These are phyloP conservation scores for Kwoniella botswanensis DNA, from an alignment of 768 basidiomycete genomes.

Conservation along the genomic window DNA sequence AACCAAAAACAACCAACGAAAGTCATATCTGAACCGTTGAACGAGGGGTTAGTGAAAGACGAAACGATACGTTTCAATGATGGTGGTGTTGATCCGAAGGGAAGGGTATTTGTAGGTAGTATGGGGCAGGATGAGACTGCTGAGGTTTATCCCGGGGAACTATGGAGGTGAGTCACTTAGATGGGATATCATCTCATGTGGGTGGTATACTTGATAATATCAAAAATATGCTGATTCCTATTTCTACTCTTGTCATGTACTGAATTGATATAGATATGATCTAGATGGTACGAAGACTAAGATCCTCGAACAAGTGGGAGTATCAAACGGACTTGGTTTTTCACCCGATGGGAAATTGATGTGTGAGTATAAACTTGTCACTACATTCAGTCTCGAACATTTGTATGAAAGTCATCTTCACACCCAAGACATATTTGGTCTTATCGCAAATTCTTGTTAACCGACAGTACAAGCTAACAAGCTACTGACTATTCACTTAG, in stretches of 20 bases:
- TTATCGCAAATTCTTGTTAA: no score
- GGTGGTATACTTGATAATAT: background rate
- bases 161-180: constrained; percentile 33
- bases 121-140: constrained; percentile 36
- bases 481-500: constrained; percentile 15
- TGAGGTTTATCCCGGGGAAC: constrained; percentile 29
- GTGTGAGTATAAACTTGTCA: constrained; percentile 36
- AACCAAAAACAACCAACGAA: constrained; percentile 31
- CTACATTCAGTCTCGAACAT: no score
- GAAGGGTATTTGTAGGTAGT: constrained; percentile 48
- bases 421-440: no score
- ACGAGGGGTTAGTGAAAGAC: constrained; percentile 17
- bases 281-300: constrained; percentile 42
- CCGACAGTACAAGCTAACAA: no score
- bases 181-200: background rate
- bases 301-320: constrained; percentile 41
- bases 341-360: constrained; percentile 49
- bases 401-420: no score
- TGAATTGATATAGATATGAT: constrained; percentile 31
- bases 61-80: constrained; percentile 52
- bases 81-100: constrained; percentile 48
- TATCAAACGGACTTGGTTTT: constrained; percentile 53
- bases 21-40: constrained; percentile 30
- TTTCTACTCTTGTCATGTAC: no score
- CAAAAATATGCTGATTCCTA: background rate